These are phyloP conservation scores for Tilletia indica DNA, from an alignment of 1,284 basidiomycete genomes.

Conservation along the genomic window DNA sequence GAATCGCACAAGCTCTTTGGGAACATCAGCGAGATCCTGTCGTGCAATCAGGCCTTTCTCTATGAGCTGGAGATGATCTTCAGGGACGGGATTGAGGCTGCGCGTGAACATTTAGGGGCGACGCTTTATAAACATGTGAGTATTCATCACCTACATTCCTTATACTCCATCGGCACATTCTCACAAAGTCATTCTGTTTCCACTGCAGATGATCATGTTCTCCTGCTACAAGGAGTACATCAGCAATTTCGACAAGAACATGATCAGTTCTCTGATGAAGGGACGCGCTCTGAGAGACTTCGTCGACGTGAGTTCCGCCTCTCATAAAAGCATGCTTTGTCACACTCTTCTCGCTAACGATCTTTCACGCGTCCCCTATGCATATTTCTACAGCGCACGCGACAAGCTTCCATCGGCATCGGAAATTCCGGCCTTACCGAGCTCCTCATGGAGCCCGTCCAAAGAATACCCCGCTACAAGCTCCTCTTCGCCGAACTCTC, in stretches of 20 bases:
- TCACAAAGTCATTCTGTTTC: not conserved
- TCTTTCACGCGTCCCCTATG: not conserved
- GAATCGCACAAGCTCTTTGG: slow-evolving; percentile 90
- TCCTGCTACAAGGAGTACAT: slow-evolving; percentile 89
- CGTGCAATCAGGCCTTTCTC: slow-evolving; percentile 82
- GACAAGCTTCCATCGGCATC: slow-evolving; percentile 61
- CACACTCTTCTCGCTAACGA: not conserved
- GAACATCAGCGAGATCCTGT: slow-evolving; percentile 83
- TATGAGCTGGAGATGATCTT: slow-evolving; percentile 70
- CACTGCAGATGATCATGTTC: slow-evolving; percentile 60
- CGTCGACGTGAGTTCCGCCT: slow-evolving; percentile 68
- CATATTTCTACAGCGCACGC: not conserved
- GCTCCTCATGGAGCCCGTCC: slow-evolving; percentile 98
- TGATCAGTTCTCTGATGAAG: slow-evolving; percentile 78
- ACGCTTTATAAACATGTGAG: slow-evolving; percentile 73
- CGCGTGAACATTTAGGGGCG: slow-evolving; percentile 71
- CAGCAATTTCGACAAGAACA: slow-evolving; percentile 81
- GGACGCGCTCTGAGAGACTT: slow-evolving; percentile 74
- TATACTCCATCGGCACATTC: not conserved
- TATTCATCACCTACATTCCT: not conserved
- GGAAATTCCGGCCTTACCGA: slow-evolving; percentile 78
- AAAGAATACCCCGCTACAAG: slow-evolving; percentile 93
- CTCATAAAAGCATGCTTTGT: not conserved
- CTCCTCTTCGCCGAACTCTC: slow-evolving; percentile 72
- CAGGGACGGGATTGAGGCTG: slow-evolving; percentile 60